Conservation (phyloP, 768 basidiomycete species). For the Lactarius trivialis region DNA sequence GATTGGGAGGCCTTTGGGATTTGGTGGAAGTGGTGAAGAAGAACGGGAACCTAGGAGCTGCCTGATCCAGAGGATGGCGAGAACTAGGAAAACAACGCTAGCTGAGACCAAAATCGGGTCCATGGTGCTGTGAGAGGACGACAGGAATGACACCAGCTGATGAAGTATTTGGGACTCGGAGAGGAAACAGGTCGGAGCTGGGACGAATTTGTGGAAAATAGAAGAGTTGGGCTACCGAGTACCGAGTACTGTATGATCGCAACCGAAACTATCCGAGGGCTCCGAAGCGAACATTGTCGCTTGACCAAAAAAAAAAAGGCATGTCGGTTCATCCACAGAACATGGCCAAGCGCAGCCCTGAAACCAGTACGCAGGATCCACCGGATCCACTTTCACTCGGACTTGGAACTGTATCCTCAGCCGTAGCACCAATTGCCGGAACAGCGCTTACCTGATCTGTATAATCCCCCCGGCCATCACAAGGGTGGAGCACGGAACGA, state of each 20-base stretch:
- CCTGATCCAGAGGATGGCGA: conserved; percentile 14
- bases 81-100: conserved; percentile 1
- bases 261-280: background rate
- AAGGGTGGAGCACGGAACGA: background rate
- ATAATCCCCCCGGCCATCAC: background rate
- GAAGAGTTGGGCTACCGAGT: background rate
- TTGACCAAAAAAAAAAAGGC: background rate
- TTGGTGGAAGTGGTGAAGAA: conserved; percentile 23
- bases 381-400: background rate
- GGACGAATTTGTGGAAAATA: background rate
- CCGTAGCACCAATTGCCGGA: background rate
- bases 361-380: background rate
- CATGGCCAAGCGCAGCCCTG: background rate
- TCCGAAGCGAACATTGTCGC: background rate
- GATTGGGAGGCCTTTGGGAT: conserved; percentile 23
- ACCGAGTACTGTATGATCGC: background rate
- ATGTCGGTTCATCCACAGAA: background rate
- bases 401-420: background rate
- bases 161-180: background rate
- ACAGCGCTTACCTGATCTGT: background rate
- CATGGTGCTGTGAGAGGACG: background rate
- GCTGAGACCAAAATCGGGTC: conserved; percentile 6
- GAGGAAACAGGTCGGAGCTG: background rate
- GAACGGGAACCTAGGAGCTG: conserved; percentile 4
- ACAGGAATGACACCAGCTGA: background rate